Conservation (phyloP, 768 basidiomycete species). For the Phylloporus sp. region DNA sequence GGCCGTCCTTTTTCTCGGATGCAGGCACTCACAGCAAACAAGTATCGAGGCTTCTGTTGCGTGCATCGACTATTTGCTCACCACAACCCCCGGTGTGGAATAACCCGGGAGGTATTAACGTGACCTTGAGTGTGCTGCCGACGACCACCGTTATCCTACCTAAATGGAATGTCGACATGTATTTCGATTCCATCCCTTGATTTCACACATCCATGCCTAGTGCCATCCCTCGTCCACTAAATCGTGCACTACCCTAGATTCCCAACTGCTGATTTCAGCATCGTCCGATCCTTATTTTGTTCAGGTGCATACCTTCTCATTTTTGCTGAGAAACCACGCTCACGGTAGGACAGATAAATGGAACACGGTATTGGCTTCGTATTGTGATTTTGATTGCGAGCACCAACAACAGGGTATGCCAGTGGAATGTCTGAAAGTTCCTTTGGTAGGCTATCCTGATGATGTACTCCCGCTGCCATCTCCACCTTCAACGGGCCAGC, state of each 20-base stretch:
- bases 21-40: constrained; percentile 27
- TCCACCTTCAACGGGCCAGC: too few relatives aligned
- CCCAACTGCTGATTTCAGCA: constrained; percentile 47
- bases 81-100: constrained; percentile 32
- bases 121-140: constrained; percentile 54
- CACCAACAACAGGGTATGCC: constrained; percentile 57
- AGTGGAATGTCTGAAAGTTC: constrained; percentile 65
- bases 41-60: constrained; percentile 30
- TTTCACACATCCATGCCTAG: constrained; percentile 43
- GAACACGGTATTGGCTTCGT: neutral
- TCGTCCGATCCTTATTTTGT: constrained; percentile 38
- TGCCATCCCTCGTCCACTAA: constrained; percentile 65
- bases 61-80: constrained; percentile 29
- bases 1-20: constrained; percentile 53
- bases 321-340: constrained; percentile 40
- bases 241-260: constrained; percentile 51
- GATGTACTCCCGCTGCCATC: too few relatives aligned
- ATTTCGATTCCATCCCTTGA: constrained; percentile 51
- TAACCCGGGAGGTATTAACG: constrained; percentile 43
- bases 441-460: too few relatives aligned
- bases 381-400: constrained; percentile 4
- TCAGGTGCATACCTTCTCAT: constrained; percentile 69
- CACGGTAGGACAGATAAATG: constrained; percentile 30
- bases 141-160: constrained; percentile 51
- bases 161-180: constrained; percentile 52